phyloP scores from a whole-genome alignment of 2,329 filamentous ascomycete species.

The Xylaria sp. region DNA sequence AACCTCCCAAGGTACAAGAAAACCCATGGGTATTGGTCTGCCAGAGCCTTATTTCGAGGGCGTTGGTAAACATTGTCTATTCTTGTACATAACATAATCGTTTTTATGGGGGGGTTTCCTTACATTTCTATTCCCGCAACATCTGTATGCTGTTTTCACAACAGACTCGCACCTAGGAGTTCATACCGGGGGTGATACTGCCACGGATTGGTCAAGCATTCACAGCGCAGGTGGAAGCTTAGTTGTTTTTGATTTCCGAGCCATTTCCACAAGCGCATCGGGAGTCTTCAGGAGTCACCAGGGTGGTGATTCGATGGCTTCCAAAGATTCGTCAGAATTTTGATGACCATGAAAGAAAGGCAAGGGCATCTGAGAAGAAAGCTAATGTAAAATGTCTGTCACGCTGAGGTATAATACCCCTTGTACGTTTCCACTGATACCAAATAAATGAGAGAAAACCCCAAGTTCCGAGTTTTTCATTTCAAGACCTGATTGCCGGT shows the following conservation, averaged over 20 bases:
- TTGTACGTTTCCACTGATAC: conserved; percentile 5
- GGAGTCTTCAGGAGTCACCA: too few species aligned
- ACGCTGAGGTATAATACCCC: conserved; percentile 2
- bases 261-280: not conserved
- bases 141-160: conserved; percentile 18
- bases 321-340: conserved; percentile 1
- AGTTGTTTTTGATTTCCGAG: not conserved
- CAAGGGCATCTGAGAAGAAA: conserved; percentile 7
- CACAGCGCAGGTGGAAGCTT: conserved; percentile 12
- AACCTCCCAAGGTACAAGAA: not conserved
- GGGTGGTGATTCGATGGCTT: not conserved
- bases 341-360: not conserved
- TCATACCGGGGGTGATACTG: conserved; percentile 18
- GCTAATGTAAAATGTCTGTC: not conserved
- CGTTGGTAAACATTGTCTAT: conserved; percentile 16
- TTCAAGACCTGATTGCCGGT: too few species aligned
- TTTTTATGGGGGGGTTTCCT: conserved; percentile 7
- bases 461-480: too few species aligned
- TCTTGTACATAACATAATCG: conserved; percentile 21
- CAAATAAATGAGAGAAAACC: not conserved
- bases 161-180: conserved; percentile 27
- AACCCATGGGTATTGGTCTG: not conserved
- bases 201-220: conserved; percentile 16
- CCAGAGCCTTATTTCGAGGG: not conserved
- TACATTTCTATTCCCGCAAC: conserved; percentile 10